phyloP scores from a whole-genome alignment of 2,329 filamentous ascomycete genomes.

The Hymenoscyphus fructigenus region DNA sequence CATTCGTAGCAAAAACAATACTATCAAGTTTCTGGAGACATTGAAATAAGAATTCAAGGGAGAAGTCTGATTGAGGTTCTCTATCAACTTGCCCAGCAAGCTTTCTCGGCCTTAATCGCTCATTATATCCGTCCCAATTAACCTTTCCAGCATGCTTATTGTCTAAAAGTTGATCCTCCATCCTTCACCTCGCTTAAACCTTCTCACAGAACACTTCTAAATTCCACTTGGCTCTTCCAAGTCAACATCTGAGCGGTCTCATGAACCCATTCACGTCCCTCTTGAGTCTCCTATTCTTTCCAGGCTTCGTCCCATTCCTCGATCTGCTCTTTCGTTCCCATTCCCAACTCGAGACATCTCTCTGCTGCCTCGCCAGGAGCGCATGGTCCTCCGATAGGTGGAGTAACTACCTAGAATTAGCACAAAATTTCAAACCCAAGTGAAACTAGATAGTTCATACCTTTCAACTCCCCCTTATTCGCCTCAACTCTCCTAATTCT shows the following conservation, averaged over 20 bases:
- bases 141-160: neutral
- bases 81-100: no score
- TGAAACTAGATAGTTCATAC: neutral
- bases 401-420: neutral
- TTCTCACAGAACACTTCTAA: neutral
- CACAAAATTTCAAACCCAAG: neutral
- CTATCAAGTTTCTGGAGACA: no score
- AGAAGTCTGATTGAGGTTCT: no score
- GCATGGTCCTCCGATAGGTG: neutral
- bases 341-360: neutral
- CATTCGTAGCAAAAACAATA: no score
- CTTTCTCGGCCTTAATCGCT: neutral
- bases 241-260: slow-evolving; percentile 1
- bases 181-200: neutral
- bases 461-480: neutral
- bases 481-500: neutral
- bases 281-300: neutral
- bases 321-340: neutral
- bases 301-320: neutral
- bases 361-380: neutral
- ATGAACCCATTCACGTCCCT: neutral
- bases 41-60: no score
- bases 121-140: neutral
- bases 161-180: neutral
- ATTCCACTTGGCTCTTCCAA: neutral